phyloP scores from a whole-genome alignment of 495 filamentous ascomycete species.

The Trichoderma asperelloides region DNA sequence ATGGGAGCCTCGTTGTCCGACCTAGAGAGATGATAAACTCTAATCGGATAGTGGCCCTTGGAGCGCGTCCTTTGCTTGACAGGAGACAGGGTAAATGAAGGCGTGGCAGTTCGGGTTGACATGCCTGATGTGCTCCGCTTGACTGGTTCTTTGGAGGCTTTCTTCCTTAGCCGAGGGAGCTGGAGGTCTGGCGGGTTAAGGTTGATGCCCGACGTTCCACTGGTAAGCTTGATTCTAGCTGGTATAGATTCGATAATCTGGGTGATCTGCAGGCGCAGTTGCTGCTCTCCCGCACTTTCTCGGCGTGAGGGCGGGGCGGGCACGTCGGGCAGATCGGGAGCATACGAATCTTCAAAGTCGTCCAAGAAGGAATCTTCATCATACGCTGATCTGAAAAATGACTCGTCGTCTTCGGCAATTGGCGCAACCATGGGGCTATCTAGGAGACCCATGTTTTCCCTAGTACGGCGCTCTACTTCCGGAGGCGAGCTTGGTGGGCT shows the following conservation, averaged over 20 bases:
- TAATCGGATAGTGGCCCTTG: constrained; percentile 47
- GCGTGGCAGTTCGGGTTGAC: constrained; percentile 50
- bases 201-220: constrained; percentile 37
- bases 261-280: constrained; percentile 77
- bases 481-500: constrained; percentile 37
- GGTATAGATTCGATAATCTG: constrained; percentile 75
- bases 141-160: constrained; percentile 25
- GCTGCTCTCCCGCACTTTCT: constrained; percentile 43
- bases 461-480: not conserved
- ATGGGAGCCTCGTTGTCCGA: constrained; percentile 73
- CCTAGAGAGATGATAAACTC: constrained; percentile 87
- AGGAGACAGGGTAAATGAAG: constrained; percentile 62
- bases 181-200: constrained; percentile 40
- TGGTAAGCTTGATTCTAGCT: constrained; percentile 63
- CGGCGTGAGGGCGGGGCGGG: constrained; percentile 25
- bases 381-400: constrained; percentile 19
- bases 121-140: constrained; percentile 33
- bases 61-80: constrained; percentile 38
- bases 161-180: constrained; percentile 29
- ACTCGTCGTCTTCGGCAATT: constrained; percentile 22
- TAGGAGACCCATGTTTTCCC: not conserved
- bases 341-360: constrained; percentile 25
- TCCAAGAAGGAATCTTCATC: constrained; percentile 15
- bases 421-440: constrained; percentile 2
- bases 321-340: constrained; percentile 29